A percentile compares a stretch with the other conserved stretches of the same genome.
Evolutionary conservation across 352 stramenopile genomes (phyloP).

Genomic region (Globisporangium viniferum): DNA sequence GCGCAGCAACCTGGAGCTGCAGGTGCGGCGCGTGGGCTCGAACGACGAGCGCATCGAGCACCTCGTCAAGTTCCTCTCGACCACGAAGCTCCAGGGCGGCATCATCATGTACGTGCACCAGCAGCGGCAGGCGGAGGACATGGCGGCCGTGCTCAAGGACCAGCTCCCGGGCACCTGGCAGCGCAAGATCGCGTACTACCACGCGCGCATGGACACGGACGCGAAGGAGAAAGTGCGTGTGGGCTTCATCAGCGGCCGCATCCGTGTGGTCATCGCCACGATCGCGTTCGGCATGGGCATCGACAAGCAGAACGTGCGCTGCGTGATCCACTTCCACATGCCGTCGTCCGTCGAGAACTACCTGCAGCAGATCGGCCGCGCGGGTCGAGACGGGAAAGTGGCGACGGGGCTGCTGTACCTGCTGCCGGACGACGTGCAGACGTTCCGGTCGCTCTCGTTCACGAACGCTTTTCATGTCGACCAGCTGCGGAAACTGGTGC

Average conservation of each 20-base stretch:
- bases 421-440: conserved; percentile 55
- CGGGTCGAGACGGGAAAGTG: conserved; percentile 91
- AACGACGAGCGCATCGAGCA: conserved; percentile 57
- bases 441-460: conserved; percentile 71
- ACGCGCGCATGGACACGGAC: conserved; percentile 90
- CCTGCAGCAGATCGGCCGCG: conserved; percentile 96
- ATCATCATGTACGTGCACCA: conserved; percentile 86
- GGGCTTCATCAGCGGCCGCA: conserved; percentile 86
- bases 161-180: conserved; percentile 37
- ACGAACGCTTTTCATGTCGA: conserved; percentile 57
- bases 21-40: conserved; percentile 46
- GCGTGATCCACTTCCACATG: conserved; percentile 97
- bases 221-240: conserved; percentile 73
- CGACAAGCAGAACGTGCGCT: conserved; percentile 96
- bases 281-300: conserved; percentile 99
- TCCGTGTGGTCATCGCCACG: conserved; percentile 94
- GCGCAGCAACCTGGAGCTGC: conserved; percentile 56
- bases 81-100: conserved; percentile 30
- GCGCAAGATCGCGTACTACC: conserved; percentile 82
- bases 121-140: conserved; percentile 69
- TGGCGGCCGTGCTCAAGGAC: conserved; percentile 61
- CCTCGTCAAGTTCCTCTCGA: conserved; percentile 32
- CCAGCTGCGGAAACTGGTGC: conserved; percentile 48
- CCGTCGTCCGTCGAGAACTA: conserved; percentile 98
- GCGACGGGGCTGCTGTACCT: conserved; percentile 66